Evolutionary conservation across 2,329 filamentous ascomycete species (phyloP).

Genomic region (Xylariomycetidae sp.): DNA sequence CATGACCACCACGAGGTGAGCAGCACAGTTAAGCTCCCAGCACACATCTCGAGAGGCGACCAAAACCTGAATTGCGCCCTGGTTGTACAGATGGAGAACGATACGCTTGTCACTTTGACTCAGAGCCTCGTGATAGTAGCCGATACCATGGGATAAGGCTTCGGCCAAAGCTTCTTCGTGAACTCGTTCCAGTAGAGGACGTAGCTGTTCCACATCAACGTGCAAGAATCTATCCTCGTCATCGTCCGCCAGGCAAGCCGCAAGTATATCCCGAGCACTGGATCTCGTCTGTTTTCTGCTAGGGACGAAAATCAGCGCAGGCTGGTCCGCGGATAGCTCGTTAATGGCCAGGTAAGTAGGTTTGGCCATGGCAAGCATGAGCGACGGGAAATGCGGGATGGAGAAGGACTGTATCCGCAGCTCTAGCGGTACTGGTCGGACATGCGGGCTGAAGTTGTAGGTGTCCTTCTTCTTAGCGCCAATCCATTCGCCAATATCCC

Average conservation of each 20-base stretch:
- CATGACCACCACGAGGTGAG: slow-evolving; percentile 93
- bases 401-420: slow-evolving; percentile 93
- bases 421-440: slow-evolving; percentile 83
- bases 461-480: slow-evolving; percentile 97
- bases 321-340: slow-evolving; percentile 83
- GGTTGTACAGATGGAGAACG: slow-evolving; percentile 84
- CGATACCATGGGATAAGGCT: slow-evolving; percentile 87
- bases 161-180: slow-evolving; percentile 85
- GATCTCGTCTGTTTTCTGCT: slow-evolving; percentile 87
- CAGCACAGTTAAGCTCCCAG: slow-evolving; percentile 87
- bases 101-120: slow-evolving; percentile 87
- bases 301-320: slow-evolving; percentile 86
- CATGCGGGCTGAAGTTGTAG: slow-evolving; percentile 95
- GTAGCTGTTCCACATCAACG: slow-evolving; percentile 74
- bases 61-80: slow-evolving; percentile 85
- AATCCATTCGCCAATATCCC: slow-evolving; percentile 96
- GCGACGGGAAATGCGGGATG: slow-evolving; percentile 92
- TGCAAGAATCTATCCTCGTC: slow-evolving; percentile 93
- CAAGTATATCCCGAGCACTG: slow-evolving; percentile 80
- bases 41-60: slow-evolving; percentile 77
- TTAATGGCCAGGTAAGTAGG: slow-evolving; percentile 86
- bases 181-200: slow-evolving; percentile 74
- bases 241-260: slow-evolving; percentile 82
- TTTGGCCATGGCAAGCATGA: slow-evolving; percentile 98
- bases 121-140: slow-evolving; percentile 94